phyloP scores from a whole-genome alignment of 1,284 basidiomycete genomes.

The Schizophyllum amplum region DNA sequence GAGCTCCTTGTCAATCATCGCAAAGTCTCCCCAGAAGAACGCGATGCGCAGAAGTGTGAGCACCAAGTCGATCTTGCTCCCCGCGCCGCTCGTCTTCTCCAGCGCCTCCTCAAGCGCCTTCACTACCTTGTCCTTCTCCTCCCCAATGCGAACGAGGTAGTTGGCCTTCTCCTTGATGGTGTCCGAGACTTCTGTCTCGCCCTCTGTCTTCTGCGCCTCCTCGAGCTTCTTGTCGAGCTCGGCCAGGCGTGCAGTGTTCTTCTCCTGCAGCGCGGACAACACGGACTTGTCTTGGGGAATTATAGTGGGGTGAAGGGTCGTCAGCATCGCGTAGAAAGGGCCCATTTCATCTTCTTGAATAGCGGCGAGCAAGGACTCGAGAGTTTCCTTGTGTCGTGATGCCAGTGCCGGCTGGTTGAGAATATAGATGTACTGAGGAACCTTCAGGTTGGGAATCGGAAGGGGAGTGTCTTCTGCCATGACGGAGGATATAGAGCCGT shows the following conservation, averaged over 20 bases:
- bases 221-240: conserved; percentile 74
- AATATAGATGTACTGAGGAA: conserved; percentile 73
- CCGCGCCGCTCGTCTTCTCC: conserved; percentile 89
- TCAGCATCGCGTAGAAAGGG: conserved; percentile 20
- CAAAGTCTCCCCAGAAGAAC: conserved; percentile 83
- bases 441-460: conserved; percentile 78
- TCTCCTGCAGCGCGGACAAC: conserved; percentile 62
- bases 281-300: conserved; percentile 49
- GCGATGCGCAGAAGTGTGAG: conserved; percentile 87
- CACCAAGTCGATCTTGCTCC: conserved; percentile 89
- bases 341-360: conserved; percentile 80
- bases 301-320: conserved; percentile 19
- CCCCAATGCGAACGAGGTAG: conserved; percentile 82
- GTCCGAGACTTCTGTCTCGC: conserved; percentile 91
- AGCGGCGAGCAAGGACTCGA: conserved; percentile 60
- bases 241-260: conserved; percentile 72
- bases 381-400: conserved; percentile 61
- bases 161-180: conserved; percentile 80
- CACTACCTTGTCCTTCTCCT: conserved; percentile 47
- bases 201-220: conserved; percentile 87
- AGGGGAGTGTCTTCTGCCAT: conserved; percentile 84
- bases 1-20: conserved; percentile 69
- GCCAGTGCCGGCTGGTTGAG: conserved; percentile 56
- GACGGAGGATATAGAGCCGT: too few species aligned
- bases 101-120: conserved; percentile 76